phyloP scores from a whole-genome alignment of 1,139 yeast species.

The Starmera stellimalicola region DNA sequence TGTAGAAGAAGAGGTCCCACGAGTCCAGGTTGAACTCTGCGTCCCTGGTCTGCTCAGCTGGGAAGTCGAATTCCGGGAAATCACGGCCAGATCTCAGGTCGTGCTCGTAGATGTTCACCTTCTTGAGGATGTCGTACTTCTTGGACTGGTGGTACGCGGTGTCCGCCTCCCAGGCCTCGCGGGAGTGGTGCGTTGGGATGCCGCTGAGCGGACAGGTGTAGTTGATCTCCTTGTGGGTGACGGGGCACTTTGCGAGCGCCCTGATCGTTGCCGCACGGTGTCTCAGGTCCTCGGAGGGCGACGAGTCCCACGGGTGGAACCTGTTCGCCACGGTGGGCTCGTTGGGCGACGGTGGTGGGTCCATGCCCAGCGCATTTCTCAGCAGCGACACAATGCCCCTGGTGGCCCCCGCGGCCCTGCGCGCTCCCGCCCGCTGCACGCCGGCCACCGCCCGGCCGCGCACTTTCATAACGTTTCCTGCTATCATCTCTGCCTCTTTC shows the following conservation, averaged over 20 bases:
- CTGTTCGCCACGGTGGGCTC: constrained; percentile 59
- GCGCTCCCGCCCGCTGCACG: too few relatives aligned
- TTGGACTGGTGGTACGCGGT: constrained; percentile 57
- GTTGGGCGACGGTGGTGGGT: constrained; percentile 52
- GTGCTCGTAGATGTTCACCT: constrained; percentile 89
- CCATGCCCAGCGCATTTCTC: constrained; percentile 50
- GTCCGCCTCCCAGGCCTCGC: constrained; percentile 84
- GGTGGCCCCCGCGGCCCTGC: too few relatives aligned
- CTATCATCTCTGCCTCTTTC: too few relatives aligned
- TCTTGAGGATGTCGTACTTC: constrained; percentile 64
- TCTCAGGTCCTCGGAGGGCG: constrained; percentile 81
- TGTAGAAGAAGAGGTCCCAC: constrained; percentile 93
- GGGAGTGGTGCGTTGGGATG: constrained; percentile 89
- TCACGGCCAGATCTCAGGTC: constrained; percentile 89
- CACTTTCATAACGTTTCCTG: too few relatives aligned
- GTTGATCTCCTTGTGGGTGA: constrained; percentile 69
- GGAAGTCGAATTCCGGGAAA: constrained; percentile 93
- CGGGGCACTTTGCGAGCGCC: constrained; percentile 86
- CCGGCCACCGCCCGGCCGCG: too few relatives aligned
- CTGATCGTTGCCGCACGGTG: constrained; percentile 87
- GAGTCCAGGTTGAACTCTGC: constrained; percentile 66
- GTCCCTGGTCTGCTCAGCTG: constrained; percentile 71
- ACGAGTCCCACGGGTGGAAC: constrained; percentile 82
- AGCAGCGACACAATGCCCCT: constrained; percentile 36
- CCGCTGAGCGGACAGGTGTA: constrained; percentile 92